Conservation (phyloP, 202 grass and related monocot species). For the Zizania palustris region DNA sequence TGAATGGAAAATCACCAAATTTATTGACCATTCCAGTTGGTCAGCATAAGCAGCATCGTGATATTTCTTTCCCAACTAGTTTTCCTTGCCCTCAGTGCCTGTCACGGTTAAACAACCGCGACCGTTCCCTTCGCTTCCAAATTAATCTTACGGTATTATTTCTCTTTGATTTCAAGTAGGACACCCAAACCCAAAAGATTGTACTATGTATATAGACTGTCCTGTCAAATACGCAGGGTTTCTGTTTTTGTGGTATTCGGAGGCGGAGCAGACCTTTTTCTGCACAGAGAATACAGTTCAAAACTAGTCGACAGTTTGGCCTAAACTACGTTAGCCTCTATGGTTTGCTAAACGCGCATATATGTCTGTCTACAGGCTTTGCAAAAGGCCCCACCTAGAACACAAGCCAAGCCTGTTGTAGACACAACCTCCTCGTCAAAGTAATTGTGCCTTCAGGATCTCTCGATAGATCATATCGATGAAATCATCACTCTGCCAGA, state of each 20-base stretch:
- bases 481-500: conserved; percentile 63
- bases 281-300: background rate
- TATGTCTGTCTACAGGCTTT: conserved; percentile 21
- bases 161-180: background rate
- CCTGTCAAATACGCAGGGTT: background rate
- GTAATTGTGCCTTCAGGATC: conserved; percentile 46
- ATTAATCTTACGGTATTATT: background rate
- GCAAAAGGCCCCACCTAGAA: conserved; percentile 27
- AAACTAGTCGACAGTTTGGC: background rate
- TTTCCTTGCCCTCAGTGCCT: background rate
- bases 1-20: too few relatives aligned
- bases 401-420: conserved; percentile 5
- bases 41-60: background rate
- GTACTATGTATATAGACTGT: background rate
- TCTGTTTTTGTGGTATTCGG: background rate
- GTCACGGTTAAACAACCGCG: background rate
- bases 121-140: background rate
- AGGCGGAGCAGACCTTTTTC: conserved; percentile 4
- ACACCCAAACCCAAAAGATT: background rate
- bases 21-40: background rate
- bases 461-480: conserved; percentile 60
- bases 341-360: background rate
- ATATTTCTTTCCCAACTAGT: background rate
- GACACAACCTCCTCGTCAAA: conserved; percentile 17
- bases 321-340: conserved; percentile 29